Conservation (phyloP, 2,329 filamentous ascomycete species). For the Talaromyces sp. region DNA sequence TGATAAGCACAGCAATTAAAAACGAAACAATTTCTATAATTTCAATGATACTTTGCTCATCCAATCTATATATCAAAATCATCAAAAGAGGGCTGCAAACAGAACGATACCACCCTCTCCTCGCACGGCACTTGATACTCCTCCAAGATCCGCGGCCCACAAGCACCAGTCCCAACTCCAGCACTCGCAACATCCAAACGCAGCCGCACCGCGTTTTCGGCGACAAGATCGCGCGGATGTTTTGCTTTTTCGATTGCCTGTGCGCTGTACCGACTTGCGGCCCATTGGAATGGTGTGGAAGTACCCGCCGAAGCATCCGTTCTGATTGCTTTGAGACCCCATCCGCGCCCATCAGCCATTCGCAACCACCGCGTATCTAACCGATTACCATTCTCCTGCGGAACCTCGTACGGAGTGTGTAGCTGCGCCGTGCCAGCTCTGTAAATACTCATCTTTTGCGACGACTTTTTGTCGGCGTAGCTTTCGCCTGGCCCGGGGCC, state of each 20-base stretch:
- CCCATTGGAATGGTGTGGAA: not conserved
- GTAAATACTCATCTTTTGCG: not conserved
- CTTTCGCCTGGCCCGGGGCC: not conserved
- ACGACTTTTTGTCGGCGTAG: not conserved
- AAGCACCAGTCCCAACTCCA: conserved; percentile 10
- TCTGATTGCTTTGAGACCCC: not conserved
- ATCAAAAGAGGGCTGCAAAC: conserved; percentile 4
- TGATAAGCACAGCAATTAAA: not conserved
- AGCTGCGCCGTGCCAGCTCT: not conserved
- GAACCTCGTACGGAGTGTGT: not conserved
- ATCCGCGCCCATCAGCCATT: not conserved
- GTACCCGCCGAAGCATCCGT: not conserved
- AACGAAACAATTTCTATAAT: not conserved
- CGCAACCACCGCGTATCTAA: not conserved
- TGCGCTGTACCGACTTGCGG: not conserved
- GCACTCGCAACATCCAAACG: conserved; percentile 21
- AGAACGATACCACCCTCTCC: not conserved
- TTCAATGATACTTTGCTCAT: not conserved
- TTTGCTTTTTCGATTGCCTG: not conserved
- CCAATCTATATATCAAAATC: not conserved
- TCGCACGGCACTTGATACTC: conserved; percentile 7
- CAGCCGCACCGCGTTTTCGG: conserved; percentile 18
- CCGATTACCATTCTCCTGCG: not conserved
- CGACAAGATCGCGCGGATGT: conserved; percentile 22
- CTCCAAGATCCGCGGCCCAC: not conserved